phyloP scores from a whole-genome alignment of 176 grass and related monocot species.

The Canna indica region DNA sequence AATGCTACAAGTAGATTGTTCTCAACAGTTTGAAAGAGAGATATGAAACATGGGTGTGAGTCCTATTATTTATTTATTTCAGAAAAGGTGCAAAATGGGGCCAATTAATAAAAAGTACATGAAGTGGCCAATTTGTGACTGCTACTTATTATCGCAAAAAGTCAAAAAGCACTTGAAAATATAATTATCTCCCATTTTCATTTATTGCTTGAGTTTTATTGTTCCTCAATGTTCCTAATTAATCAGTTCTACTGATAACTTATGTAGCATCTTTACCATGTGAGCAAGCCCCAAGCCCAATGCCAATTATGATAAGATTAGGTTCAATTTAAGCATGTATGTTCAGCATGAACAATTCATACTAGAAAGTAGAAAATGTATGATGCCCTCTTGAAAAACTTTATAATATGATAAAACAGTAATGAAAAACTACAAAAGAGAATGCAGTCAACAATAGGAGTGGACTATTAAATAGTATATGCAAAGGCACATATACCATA shows the following conservation, averaged over 20 bases:
- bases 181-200: neutral
- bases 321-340: too few relatives aligned
- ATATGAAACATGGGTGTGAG: too few relatives aligned
- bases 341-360: neutral
- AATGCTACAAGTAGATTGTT: neutral
- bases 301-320: neutral
- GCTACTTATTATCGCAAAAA: neutral
- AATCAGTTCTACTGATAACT: neutral
- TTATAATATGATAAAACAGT: neutral
- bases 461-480: neutral
- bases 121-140: too few relatives aligned
- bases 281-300: neutral
- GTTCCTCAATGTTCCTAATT: neutral
- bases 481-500: slow-evolving; percentile 26
- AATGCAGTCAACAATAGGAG: neutral
- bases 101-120: neutral
- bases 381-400: neutral
- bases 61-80: neutral
- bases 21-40: neutral
- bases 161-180: neutral
- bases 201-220: neutral
- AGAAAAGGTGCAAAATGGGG: neutral
- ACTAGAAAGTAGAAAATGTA: neutral
- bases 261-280: neutral
- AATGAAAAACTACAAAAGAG: neutral